Percentiles rank a stretch among this genome's conserved stretches.
Conservation (phyloP, 2,329 filamentous ascomycete species). For the Orbilia quercus region DNA sequence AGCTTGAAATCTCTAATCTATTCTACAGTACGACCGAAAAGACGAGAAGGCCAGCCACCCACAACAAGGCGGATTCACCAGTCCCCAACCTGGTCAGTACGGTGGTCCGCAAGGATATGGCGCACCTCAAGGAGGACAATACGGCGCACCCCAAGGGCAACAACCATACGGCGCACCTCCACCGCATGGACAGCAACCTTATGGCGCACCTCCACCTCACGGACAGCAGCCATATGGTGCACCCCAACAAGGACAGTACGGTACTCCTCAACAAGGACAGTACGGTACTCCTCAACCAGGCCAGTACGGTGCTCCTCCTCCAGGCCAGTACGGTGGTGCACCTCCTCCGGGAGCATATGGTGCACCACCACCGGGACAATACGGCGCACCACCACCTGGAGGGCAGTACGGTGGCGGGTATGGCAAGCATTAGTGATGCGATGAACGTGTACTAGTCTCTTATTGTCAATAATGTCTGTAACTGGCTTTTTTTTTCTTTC, state of each 20-base stretch:
- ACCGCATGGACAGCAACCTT: conserved; percentile 59
- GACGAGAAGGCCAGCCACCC: conserved; percentile 61
- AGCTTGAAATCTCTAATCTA: conserved; percentile 50
- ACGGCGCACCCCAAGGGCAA: conserved; percentile 58
- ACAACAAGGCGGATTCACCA: conserved; percentile 33
- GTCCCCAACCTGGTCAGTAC: conserved; percentile 58
- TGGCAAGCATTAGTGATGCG: conserved; percentile 4
- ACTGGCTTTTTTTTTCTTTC: conserved; percentile 5
- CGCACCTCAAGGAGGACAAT: conserved; percentile 59
- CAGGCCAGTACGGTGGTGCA: conserved; percentile 31
- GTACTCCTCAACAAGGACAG: conserved; percentile 58
- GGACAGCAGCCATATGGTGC: conserved; percentile 59
- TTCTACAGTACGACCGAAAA: conserved; percentile 62
- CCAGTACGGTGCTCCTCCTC: conserved; percentile 49
- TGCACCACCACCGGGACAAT: conserved; percentile 60
- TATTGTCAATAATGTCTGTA: neutral
- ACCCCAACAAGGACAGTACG: conserved; percentile 60
- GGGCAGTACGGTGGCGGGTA: conserved; percentile 52
- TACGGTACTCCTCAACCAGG: conserved; percentile 52
- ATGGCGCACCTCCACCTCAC: conserved; percentile 46
- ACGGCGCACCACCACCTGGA: conserved; percentile 57
- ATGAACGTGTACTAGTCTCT: conserved; percentile 1
- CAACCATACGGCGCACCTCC: conserved; percentile 62
- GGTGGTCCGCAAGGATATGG: conserved; percentile 61
- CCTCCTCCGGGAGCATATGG: conserved; percentile 58